These are phyloP conservation scores for Hypoxylon perforatum DNA, from an alignment of 495 filamentous ascomycete genomes.

Conservation along the genomic window DNA sequence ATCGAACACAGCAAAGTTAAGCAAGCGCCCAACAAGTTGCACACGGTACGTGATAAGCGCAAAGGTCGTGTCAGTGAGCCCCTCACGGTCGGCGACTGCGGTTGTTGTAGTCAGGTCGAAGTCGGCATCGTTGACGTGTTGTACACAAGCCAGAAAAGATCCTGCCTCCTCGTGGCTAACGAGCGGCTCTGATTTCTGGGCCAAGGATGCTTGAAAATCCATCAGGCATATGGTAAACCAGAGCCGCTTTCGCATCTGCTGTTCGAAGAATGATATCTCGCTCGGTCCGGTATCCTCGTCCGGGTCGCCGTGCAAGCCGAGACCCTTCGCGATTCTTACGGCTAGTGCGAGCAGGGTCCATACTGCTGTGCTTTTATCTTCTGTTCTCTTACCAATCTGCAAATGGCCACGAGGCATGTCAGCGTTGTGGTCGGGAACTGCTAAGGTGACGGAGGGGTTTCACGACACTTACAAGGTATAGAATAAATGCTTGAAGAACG, in stretches of 20 bases:
- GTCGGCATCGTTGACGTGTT: constrained; percentile 25
- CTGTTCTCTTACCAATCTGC: constrained; percentile 24
- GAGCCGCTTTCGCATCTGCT: constrained; percentile 23
- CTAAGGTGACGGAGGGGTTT: too few species aligned
- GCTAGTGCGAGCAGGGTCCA: constrained; percentile 32
- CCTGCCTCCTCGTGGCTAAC: constrained; percentile 1
- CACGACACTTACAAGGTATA: too few species aligned
- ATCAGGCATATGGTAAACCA: constrained; percentile 35
- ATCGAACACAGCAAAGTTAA: constrained; percentile 2
- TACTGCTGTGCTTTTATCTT: constrained; percentile 23
- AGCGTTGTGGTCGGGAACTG: too few species aligned
- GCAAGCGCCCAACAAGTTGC: constrained; percentile 14
- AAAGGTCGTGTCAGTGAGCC: constrained; percentile 24
- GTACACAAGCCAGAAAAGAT: neutral
- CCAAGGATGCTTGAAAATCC: constrained; percentile 30
- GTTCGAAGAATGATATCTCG: constrained; percentile 19
- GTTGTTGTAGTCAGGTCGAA: constrained; percentile 17
- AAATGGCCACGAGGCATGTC: too few species aligned
- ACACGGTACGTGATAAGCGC: constrained; percentile 27
- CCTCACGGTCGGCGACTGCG: constrained; percentile 1
- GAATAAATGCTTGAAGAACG: constrained; percentile 30
- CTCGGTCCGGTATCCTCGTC: constrained; percentile 1
- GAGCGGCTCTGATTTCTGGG: constrained; percentile 19
- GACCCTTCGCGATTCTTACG: constrained; percentile 27
- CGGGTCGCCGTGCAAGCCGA: too few species aligned